Evolutionary conservation across 208 protist genomes (phyloP), one percentile per base, ranked within the genome.

Genomic region (Polymyxa betae): DNA sequence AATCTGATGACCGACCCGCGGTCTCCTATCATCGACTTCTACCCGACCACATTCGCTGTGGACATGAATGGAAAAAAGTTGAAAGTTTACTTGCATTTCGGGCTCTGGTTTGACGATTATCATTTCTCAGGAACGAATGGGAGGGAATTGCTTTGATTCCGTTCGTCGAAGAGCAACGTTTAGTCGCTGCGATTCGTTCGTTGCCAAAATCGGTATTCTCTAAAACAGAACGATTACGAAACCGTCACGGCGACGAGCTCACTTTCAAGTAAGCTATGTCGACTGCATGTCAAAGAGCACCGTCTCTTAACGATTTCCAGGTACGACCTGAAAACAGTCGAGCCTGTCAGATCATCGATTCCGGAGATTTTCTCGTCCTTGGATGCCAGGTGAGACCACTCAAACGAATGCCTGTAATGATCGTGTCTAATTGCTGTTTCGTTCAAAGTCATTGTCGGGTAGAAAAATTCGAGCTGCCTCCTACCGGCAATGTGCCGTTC

Each of bases 41-140:
- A 99, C 95, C 98, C 99, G 29, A 94, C 93, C n/a, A 94, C 96
- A 35, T 98, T 99, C 78, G 93, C 95, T 40, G 92, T 98, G 0
- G 98, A 99, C 94, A 94, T 98, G 72, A 98, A 98, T 92, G 98
- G 98, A 90, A 97, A 98, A 64, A 94, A 95, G 92, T 97, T 97
- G 68, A 35, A 46, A 44, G 40, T 32, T 38, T 89, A 12, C 5
- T 44, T 54, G 87, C 87, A 20, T 29, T 44, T 0, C 12, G 29
- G 29, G 87, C 5, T 20, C 16, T 54, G 87, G 10, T 32, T 60
- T 54, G 0, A 54, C 32, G 77, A n/a, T 16, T 38, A 38, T 38
- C 43, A 16, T 12, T 77, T 43, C 5, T 82, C 72, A 82, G 72
- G 10, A 82, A 82, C n/a, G 72, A 82, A 0, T 95, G 92, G 93